phyloP scores from a whole-genome alignment of 2,329 filamentous ascomycete genomes.

The Blastomyces parvus region DNA sequence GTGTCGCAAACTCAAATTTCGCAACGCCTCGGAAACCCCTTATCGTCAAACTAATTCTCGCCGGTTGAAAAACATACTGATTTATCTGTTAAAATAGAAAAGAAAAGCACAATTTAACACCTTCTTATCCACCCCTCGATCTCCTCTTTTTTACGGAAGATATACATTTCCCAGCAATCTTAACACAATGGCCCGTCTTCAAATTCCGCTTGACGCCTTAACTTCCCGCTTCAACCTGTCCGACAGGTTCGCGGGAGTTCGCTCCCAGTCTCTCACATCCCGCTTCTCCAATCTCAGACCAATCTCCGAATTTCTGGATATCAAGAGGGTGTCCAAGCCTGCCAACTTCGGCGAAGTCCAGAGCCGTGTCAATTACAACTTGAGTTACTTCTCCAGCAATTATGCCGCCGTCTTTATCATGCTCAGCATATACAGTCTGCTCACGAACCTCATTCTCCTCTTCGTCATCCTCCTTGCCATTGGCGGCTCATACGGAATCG shows the following conservation, averaged over 20 bases:
- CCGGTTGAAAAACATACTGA: background rate
- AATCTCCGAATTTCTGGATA: constrained; percentile 84
- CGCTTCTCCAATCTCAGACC: constrained; percentile 90
- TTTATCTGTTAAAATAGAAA: background rate
- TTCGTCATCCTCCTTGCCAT: constrained; percentile 88
- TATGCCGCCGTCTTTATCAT: constrained; percentile 90
- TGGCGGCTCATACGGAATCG: constrained; percentile 81
- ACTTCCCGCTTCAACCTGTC: constrained; percentile 81
- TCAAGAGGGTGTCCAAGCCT: constrained; percentile 93
- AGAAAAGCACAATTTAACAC: background rate
- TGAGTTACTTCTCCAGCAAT: constrained; percentile 96
- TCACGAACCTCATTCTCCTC: constrained; percentile 76
- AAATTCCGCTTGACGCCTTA: constrained; percentile 83
- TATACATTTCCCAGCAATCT: background rate
- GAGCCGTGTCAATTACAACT: constrained; percentile 91
- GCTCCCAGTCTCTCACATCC: constrained; percentile 64
- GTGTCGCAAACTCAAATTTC: background rate
- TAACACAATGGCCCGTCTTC: constrained; percentile 69
- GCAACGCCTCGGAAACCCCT: background rate
- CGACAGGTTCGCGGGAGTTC: constrained; percentile 76
- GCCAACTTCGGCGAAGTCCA: constrained; percentile 83
- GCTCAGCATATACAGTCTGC: constrained; percentile 88
- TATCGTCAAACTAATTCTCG: background rate
- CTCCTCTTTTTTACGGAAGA: background rate
- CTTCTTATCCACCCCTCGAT: background rate